Conservation (phyloP, 129 eudicot genomes). For the Chrysanthemum lavandulifolium region DNA sequence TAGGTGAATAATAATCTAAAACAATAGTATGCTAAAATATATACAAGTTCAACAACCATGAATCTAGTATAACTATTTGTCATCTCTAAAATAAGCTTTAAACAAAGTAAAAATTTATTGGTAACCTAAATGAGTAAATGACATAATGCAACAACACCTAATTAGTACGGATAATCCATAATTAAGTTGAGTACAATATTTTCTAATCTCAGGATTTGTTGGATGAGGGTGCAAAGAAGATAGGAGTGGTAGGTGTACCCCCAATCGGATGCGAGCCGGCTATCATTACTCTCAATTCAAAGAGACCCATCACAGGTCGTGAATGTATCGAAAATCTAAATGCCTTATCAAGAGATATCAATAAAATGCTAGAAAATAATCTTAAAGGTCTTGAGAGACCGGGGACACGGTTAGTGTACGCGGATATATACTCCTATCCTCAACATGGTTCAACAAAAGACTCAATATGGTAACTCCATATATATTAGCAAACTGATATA, state of each 20-base stretch:
- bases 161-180: background rate
- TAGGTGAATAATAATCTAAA: too few relatives aligned
- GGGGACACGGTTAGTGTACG: constrained; percentile 32
- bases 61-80: too few relatives aligned
- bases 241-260: constrained; percentile 56
- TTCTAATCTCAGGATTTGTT: constrained; percentile 30
- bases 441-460: constrained; percentile 30
- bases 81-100: too few relatives aligned
- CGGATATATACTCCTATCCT: constrained; percentile 41
- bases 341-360: constrained; percentile 26
- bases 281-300: constrained; percentile 42
- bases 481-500: background rate
- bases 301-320: constrained; percentile 23
- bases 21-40: too few relatives aligned
- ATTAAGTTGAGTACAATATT: background rate
- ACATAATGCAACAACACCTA: background rate
- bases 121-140: too few relatives aligned
- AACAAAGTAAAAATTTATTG: too few relatives aligned
- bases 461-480: constrained; percentile 28
- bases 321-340: constrained; percentile 29
- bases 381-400: constrained; percentile 27
- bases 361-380: constrained; percentile 30
- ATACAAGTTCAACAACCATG: too few relatives aligned
- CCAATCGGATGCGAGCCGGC: constrained; percentile 74
- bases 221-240: constrained; percentile 49